phyloP scores from a whole-genome alignment of 1,284 basidiomycete species.

The Puccinia novopanici region DNA sequence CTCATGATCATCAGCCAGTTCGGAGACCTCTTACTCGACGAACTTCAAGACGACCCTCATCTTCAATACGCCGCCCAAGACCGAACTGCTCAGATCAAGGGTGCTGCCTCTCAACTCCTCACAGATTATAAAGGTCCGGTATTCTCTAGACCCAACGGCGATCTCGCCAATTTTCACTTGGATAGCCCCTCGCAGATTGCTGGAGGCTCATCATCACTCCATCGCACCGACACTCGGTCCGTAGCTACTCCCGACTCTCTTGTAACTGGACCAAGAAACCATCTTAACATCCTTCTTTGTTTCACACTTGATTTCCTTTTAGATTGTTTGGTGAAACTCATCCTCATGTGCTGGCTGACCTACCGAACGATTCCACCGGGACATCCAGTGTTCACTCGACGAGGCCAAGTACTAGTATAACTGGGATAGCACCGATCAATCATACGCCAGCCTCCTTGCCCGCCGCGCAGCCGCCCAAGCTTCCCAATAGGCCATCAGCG shows the following conservation, averaged over 20 bases:
- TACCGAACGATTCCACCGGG: not conserved
- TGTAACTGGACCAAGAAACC: not conserved
- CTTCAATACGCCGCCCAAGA: constrained; percentile 53
- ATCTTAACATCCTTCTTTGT: not conserved
- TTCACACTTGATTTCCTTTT: not conserved
- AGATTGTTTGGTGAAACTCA: constrained; percentile 50
- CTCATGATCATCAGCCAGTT: constrained; percentile 54
- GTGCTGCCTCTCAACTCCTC: constrained; percentile 51
- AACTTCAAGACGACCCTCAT: constrained; percentile 52
- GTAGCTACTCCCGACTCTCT: not conserved
- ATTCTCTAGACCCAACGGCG: constrained; percentile 25
- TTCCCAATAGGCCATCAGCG: constrained; percentile 5
- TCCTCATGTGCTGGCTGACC: constrained; percentile 17
- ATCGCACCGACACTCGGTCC: constrained; percentile 19
- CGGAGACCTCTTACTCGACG: constrained; percentile 54
- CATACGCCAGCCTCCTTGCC: constrained; percentile 3
- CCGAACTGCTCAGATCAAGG: constrained; percentile 54
- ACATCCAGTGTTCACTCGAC: not conserved
- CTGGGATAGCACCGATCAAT: not conserved
- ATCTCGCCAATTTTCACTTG: not conserved
- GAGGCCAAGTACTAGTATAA: not conserved
- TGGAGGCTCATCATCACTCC: constrained; percentile 15
- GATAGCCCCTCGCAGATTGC: not conserved
- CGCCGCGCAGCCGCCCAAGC: constrained; percentile 9
- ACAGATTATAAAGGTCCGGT: constrained; percentile 23